Evolutionary conservation across 768 basidiomycete genomes (phyloP), one percentile per base, ranked within the genome.

Genomic region (Fomitopsis pulvina): DNA sequence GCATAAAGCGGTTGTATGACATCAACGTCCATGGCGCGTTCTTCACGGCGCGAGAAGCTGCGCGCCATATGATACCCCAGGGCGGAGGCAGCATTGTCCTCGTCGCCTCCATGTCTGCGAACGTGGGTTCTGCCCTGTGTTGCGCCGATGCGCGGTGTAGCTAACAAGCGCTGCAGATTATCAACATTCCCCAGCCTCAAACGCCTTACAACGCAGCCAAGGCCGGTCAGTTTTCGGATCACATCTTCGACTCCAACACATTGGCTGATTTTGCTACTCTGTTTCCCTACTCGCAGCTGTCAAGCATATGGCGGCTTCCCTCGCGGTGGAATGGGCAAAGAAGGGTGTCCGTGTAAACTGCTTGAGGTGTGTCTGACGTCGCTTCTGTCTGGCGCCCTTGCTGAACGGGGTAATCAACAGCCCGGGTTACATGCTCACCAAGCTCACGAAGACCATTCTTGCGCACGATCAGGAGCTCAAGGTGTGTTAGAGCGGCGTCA

Each of bases 131-230:
- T 24, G 0, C 20, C 44, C 27, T 28, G 27, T 16, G 27, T 52
- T n/a, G 39, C 51, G 39, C 45, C 44, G 27, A 21, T 16, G 18
- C 46, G 18, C 25, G 45, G 20, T n/a, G 27, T 16, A 5, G 40
- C 41, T 60, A 51, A 52, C 52, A 29, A 41, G 45, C 53, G 45
- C 49, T 27, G 28, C 60, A 92, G 87, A 81, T 94, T 54, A 76
- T 94, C 64, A 94, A 94, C 65, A 78, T 89, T 48, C 93, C 94
- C 38, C 93, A 91, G 79, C 80, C 79, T 37, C 95, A 98, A 75
- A 88, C 90, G 3, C 92, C 94, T 0, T 98, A 98, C 67, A 98
- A 97, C 67, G 88, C 90, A 8, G 94, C 92, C 18, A 97, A 94
- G 72, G 91, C 91, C 29, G 90, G 85, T 83, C 58, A 59, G 74